These are phyloP conservation scores for Yamadazyma triangularis DNA, from an alignment of 1,139 yeast genomes.

Conservation along the genomic window DNA sequence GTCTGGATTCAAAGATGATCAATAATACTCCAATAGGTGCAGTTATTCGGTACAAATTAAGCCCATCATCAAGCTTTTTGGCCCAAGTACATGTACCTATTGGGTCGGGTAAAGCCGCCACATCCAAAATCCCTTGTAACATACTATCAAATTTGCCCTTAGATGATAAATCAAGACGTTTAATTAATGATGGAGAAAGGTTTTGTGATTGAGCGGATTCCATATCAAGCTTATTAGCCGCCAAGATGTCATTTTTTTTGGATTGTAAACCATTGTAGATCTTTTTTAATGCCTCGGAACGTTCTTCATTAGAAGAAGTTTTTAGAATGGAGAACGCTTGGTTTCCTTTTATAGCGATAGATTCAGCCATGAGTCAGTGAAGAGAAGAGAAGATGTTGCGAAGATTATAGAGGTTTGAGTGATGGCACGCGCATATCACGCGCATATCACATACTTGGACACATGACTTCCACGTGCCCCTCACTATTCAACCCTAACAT, in stretches of 20 bases:
- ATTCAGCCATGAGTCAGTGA: constrained; percentile 9
- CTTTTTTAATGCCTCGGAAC: constrained; percentile 67
- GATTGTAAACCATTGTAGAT: constrained; percentile 65
- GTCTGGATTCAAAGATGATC: constrained; percentile 93
- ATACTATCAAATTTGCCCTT: constrained; percentile 87
- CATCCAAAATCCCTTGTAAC: constrained; percentile 93
- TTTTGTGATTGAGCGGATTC: constrained; percentile 57
- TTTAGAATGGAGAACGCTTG: constrained; percentile 75
- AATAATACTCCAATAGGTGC: constrained; percentile 93
- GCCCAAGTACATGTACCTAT: constrained; percentile 83
- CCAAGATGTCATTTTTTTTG: constrained; percentile 57
- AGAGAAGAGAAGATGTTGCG: too few species aligned
- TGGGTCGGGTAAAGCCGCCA: constrained; percentile 83
- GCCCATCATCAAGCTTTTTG: constrained; percentile 79
- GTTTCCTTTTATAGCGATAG: constrained; percentile 74
- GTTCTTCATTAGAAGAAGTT: constrained; percentile 65
- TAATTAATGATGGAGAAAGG: constrained; percentile 66
- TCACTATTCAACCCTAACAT: too few species aligned
- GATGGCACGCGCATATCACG: too few species aligned
- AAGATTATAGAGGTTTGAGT: too few species aligned
- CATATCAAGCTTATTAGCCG: constrained; percentile 73
- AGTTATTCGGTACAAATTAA: constrained; percentile 75
- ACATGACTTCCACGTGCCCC: too few species aligned
- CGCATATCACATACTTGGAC: too few species aligned
- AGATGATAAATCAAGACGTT: constrained; percentile 75